These are phyloP conservation scores for Komagataella phaffii DNA, from an alignment of 805 yeast species.

Conservation along the genomic window DNA sequence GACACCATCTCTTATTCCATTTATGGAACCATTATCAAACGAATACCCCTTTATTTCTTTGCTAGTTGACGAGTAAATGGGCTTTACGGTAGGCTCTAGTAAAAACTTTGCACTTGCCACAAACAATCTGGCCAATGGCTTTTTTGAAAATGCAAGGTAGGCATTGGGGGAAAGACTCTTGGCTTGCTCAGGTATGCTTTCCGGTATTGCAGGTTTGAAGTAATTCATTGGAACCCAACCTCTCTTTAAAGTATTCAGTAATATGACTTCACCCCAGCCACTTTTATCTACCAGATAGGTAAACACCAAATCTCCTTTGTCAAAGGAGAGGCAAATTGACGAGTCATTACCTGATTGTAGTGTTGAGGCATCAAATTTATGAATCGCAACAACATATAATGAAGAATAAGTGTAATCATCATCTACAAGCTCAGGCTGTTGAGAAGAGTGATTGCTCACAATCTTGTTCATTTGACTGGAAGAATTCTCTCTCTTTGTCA, in stretches of 20 bases:
- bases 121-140: constrained; percentile 42
- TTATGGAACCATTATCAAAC: constrained; percentile 42
- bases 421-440: constrained; percentile 3
- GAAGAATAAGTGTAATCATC: constrained; percentile 12
- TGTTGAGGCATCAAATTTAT: constrained; percentile 23
- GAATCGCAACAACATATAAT: constrained; percentile 20
- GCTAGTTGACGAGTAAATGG: constrained; percentile 17
- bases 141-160: constrained; percentile 24
- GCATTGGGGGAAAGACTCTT: constrained; percentile 6
- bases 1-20: constrained; percentile 64
- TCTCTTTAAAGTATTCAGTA: constrained; percentile 44
- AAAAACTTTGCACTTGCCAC: constrained; percentile 55
- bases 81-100: constrained; percentile 45
- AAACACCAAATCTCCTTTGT: constrained; percentile 57
- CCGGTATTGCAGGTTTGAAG: constrained; percentile 29
- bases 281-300: constrained; percentile 69
- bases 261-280: constrained; percentile 82
- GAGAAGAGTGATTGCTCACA: background rate
- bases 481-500: background rate
- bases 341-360: constrained; percentile 54
- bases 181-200: constrained; percentile 10
- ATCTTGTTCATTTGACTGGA: background rate
- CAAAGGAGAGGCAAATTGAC: constrained; percentile 61
- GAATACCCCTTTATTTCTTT: constrained; percentile 28
- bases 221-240: constrained; percentile 88